Evolutionary conservation across 148 eudicot genomes (phyloP).

Genomic region (Oxyria digyna): DNA sequence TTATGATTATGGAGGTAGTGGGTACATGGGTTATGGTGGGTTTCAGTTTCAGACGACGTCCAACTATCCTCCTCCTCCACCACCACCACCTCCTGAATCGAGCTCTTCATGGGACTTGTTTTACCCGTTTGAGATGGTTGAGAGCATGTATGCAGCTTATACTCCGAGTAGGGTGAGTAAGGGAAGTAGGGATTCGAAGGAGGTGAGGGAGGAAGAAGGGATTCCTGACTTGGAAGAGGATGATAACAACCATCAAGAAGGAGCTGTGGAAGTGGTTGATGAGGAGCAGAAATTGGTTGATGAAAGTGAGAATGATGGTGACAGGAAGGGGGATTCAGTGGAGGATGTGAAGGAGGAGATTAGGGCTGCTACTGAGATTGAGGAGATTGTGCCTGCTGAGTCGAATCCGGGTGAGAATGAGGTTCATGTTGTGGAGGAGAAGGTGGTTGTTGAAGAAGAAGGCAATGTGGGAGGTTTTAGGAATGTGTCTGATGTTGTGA

Average conservation of each 20-base stretch:
- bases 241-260: conserved; percentile 36
- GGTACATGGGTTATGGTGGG: conserved; percentile 20
- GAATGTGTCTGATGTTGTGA: conserved; percentile 53
- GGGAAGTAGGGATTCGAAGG: conserved; percentile 61
- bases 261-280: conserved; percentile 66
- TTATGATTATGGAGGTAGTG: conserved; percentile 10
- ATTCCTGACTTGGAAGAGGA: conserved; percentile 97
- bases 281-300: conserved; percentile 46
- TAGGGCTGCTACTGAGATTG: background rate
- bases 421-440: conserved; percentile 68
- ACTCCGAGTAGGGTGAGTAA: conserved; percentile 33
- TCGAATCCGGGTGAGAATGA: conserved; percentile 53
- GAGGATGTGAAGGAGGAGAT: background rate
- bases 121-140: conserved; percentile 60
- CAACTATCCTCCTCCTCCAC: conserved; percentile 21
- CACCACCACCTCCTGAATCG: conserved; percentile 73
- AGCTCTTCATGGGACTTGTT: conserved; percentile 78
- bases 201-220: conserved; percentile 87
- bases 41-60: conserved; percentile 14
- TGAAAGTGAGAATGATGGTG: conserved; percentile 11
- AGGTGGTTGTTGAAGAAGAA: conserved; percentile 47
- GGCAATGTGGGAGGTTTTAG: conserved; percentile 29
- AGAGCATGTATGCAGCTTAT: conserved; percentile 43
- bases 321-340: background rate
- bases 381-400: conserved; percentile 7